Conservation (phyloP, 768 basidiomycete species). For the Mrakia hoshinonis region DNA sequence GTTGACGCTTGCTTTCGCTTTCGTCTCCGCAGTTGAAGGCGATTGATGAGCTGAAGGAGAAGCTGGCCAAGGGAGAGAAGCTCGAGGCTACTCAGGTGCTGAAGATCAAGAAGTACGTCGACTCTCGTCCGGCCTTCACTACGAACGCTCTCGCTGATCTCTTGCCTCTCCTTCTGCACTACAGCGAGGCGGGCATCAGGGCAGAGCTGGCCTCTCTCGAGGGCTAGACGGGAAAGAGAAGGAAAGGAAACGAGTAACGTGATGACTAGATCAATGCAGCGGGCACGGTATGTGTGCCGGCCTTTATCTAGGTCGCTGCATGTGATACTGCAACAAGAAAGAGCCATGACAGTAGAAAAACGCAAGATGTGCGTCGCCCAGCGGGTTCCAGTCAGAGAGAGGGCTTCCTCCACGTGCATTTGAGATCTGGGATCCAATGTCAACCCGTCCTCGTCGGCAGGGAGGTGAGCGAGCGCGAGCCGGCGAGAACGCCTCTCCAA, state of each 20-base stretch:
- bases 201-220: constrained; percentile 57
- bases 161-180: not conserved
- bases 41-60: constrained; percentile 96
- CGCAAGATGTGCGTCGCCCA: too few relatives aligned
- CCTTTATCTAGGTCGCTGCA: too few relatives aligned
- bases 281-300: too few relatives aligned
- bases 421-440: too few relatives aligned
- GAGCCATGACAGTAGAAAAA: too few relatives aligned
- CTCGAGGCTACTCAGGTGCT: constrained; percentile 90
- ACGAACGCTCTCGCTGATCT: not conserved
- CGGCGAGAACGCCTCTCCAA: too few relatives aligned
- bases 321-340: too few relatives aligned
- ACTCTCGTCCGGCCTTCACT: not conserved
- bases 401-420: too few relatives aligned
- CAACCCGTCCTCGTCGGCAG: too few relatives aligned
- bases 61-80: constrained; percentile 76
- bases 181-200: constrained; percentile 62
- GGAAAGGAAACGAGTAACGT: not conserved
- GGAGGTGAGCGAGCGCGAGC: too few relatives aligned
- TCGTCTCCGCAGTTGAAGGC: constrained; percentile 84
- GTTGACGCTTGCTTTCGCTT: not conserved
- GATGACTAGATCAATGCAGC: too few relatives aligned
- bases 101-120: constrained; percentile 70
- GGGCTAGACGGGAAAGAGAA: not conserved
- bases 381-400: too few relatives aligned